Percentiles rank a stretch among this genome's conserved stretches.
Evolutionary conservation across 768 basidiomycete genomes (phyloP).

Genomic region (Tulasnella calospora): DNA sequence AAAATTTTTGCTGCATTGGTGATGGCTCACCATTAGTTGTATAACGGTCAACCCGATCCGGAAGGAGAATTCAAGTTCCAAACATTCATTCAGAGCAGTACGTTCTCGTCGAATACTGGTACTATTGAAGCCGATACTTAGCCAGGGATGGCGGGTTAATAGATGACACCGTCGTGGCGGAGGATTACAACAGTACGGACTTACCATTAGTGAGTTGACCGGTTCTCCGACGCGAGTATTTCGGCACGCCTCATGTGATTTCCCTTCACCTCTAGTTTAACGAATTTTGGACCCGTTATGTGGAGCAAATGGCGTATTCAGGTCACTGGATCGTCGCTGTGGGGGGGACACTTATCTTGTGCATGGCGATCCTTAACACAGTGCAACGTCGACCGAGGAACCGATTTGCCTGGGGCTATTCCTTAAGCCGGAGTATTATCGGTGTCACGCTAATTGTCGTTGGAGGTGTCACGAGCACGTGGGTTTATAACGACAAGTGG

Average conservation of each 20-base stretch:
- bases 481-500: background rate
- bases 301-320: background rate
- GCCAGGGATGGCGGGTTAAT: background rate
- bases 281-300: background rate
- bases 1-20: background rate
- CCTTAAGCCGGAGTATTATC: background rate
- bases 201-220: background rate
- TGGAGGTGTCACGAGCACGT: background rate
- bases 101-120: background rate
- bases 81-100: background rate
- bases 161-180: background rate
- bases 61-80: background rate
- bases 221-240: background rate
- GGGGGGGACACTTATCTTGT: background rate
- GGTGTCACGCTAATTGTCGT: background rate
- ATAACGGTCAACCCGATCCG: background rate
- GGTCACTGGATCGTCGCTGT: background rate
- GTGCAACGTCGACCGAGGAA: background rate
- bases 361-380: background rate
- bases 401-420: background rate
- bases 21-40: background rate
- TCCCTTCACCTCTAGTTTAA: background rate
- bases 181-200: background rate
- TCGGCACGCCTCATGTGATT: background rate
- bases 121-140: background rate